Conservation (phyloP, 176 grass and related monocot genomes). For the Rhipidocladum racemiflorum region DNA sequence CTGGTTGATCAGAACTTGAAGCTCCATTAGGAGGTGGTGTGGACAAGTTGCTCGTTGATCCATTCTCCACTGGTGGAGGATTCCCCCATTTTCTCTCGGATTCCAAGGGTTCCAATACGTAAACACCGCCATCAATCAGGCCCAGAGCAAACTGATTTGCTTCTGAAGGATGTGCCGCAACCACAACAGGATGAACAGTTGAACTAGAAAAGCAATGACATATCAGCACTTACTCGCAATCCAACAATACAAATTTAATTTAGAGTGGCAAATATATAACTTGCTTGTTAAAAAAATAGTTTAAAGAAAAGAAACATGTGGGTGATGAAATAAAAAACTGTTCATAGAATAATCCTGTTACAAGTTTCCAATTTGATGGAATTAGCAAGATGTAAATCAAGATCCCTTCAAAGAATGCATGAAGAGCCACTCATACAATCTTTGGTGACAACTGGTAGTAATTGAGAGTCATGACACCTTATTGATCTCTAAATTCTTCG, state of each 20-base stretch:
- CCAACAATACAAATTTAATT: conserved; percentile 9
- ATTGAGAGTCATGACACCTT: not conserved
- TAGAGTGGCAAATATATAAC: not conserved
- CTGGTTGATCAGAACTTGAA: conserved; percentile 77
- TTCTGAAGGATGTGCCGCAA: conserved; percentile 88
- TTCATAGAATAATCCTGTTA: not conserved
- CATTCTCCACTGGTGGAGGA: conserved; percentile 78
- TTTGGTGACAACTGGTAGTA: not conserved
- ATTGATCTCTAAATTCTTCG: not conserved
- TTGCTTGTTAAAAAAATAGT: not conserved
- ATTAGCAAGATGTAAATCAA: not conserved
- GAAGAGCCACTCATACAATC: not conserved
- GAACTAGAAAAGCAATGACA: conserved; percentile 48
- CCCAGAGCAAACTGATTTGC: conserved; percentile 92
- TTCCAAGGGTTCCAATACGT: conserved; percentile 83
- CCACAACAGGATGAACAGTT: conserved; percentile 79
- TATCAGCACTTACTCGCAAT: conserved; percentile 24
- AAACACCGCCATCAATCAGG: conserved; percentile 75
- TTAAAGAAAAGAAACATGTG: not conserved
- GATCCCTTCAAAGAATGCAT: not conserved
- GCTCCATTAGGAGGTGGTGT: conserved; percentile 59
- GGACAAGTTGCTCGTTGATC: conserved; percentile 72
- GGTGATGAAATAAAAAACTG: not conserved
- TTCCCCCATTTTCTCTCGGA: conserved; percentile 96
- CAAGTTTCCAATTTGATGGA: not conserved